Percentiles rank a stretch among this genome's conserved stretches.
Evolutionary conservation across 805 yeast genomes (phyloP).

Genomic region (Barnettozyma salicaria): DNA sequence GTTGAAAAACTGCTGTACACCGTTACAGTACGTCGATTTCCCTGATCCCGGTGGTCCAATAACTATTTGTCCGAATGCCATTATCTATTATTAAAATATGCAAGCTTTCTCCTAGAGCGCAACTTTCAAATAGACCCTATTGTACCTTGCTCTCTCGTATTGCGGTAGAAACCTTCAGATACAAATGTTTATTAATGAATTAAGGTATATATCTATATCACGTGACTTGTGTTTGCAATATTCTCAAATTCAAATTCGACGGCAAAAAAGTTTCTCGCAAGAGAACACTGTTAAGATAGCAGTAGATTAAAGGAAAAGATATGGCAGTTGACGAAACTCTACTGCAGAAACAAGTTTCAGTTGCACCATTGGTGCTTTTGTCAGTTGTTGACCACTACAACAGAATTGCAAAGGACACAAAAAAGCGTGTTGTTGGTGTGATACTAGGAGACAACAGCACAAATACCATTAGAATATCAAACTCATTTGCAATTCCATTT

Average conservation of each 20-base stretch:
- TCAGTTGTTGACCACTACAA: slow-evolving; percentile 95
- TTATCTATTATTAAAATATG: slow-evolving; percentile 14
- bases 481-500: slow-evolving; percentile 95
- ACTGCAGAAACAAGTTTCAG: slow-evolving; percentile 59
- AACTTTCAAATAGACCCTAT: too few species aligned
- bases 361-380: slow-evolving; percentile 90
- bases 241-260: slow-evolving; percentile 1
- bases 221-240: slow-evolving; percentile 1
- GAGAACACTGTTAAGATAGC: neutral
- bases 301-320: neutral
- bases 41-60: slow-evolving; percentile 99
- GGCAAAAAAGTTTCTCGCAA: slow-evolving; percentile 1
- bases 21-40: slow-evolving; percentile 90
- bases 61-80: slow-evolving; percentile 83
- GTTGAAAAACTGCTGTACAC: slow-evolving; percentile 84
- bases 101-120: too few species aligned
- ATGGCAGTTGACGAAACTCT: slow-evolving; percentile 22
- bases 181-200: neutral
- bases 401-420: slow-evolving; percentile 66
- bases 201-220: neutral
- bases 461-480: slow-evolving; percentile 61
- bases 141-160: too few species aligned
- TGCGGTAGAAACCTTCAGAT: too few species aligned
- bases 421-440: slow-evolving; percentile 90
- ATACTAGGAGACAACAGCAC: slow-evolving; percentile 72